Evolutionary conservation across 768 basidiomycete genomes (phyloP).

Genomic region (Suillus cothurnatus): DNA sequence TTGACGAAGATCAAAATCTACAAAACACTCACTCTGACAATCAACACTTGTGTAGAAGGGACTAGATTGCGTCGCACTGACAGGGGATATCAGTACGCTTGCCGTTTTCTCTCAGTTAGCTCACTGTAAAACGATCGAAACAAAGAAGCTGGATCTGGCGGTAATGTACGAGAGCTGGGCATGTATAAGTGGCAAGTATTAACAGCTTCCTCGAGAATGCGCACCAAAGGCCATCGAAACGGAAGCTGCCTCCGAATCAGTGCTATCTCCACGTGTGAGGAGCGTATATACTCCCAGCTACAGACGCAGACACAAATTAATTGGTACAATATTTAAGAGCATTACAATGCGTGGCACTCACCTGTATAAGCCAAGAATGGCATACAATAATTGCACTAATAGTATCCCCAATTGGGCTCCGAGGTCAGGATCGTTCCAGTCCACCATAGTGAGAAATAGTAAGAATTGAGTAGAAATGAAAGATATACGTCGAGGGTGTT

Average conservation of each 20-base stretch:
- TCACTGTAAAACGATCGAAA: background rate
- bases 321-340: background rate
- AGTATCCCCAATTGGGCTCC: background rate
- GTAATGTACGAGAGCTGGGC: background rate
- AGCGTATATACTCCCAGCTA: slow-evolving; percentile 6
- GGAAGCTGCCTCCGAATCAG: background rate
- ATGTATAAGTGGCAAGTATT: background rate
- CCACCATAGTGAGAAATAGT: background rate
- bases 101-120: background rate
- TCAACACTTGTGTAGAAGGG: background rate
- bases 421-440: background rate
- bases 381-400: background rate
- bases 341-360: no score
- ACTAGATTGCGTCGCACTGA: background rate
- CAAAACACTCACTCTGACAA: background rate
- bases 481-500: background rate
- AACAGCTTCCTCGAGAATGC: background rate
- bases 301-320: background rate
- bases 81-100: background rate
- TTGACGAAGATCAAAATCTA: no score
- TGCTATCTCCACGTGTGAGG: background rate
- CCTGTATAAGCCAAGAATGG: background rate
- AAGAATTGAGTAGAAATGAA: background rate
- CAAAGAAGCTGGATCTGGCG: background rate
- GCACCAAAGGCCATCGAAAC: slow-evolving; percentile 3